These are phyloP conservation scores for Leishmania gerbilli DNA, from an alignment of 208 protist species.

Conservation along the genomic window DNA sequence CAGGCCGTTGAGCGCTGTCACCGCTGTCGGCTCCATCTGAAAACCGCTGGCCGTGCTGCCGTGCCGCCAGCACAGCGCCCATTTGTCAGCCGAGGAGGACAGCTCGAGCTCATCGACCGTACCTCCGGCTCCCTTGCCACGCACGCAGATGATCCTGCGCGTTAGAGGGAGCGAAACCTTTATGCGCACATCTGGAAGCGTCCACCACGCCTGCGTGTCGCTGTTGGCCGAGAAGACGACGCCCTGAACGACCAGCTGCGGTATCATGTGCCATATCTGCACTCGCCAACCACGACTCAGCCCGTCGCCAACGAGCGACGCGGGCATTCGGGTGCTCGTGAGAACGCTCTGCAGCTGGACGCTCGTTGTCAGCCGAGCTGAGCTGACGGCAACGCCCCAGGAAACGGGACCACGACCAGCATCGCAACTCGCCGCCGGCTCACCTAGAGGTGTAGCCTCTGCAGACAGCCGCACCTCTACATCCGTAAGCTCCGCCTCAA, in stretches of 20 bases:
- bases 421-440: background rate
- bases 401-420: background rate
- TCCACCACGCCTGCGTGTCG: constrained; percentile 10
- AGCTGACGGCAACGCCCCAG: constrained; percentile 11
- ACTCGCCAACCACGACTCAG: constrained; percentile 11
- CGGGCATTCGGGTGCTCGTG: constrained; percentile 11
- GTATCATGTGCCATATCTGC: constrained; percentile 24
- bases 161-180: constrained; percentile 15
- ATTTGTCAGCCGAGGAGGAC: background rate
- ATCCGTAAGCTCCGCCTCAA: constrained; percentile 23
- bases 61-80: background rate
- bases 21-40: constrained; percentile 20
- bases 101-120: constrained; percentile 1
- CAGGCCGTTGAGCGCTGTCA: constrained; percentile 15
- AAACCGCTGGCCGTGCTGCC: constrained; percentile 17
- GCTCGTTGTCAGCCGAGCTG: constrained; percentile 6
- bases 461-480: constrained; percentile 1
- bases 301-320: constrained; percentile 20
- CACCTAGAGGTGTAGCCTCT: background rate
- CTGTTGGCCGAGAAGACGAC: constrained; percentile 9
- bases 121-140: constrained; percentile 2
- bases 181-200: constrained; percentile 5
- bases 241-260: background rate
- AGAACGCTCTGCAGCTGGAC: constrained; percentile 18
- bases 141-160: constrained; percentile 23